phyloP scores from a whole-genome alignment of 1,139 yeast species.

The Taphrina deformans region DNA sequence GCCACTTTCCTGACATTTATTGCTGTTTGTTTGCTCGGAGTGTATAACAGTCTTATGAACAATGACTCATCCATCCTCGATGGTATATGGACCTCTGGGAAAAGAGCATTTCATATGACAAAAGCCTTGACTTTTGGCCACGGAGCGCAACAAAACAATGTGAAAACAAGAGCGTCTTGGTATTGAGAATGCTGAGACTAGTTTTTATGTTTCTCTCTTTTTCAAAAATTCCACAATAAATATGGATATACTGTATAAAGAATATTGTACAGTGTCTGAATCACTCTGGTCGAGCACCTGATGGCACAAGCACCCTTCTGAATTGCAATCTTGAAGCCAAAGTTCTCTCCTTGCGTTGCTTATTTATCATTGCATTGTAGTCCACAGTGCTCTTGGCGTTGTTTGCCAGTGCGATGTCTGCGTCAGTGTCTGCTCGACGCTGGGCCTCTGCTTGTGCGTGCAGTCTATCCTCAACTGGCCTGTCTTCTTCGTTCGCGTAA shows the following conservation, averaged over 20 bases:
- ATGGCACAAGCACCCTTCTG: neutral
- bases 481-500: slow-evolving; percentile 37
- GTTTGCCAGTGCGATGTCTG: neutral
- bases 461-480: slow-evolving; percentile 12
- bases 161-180: no score
- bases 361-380: slow-evolving; percentile 20
- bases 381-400: slow-evolving; percentile 15
- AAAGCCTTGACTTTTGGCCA: neutral
- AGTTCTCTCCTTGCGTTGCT: neutral
- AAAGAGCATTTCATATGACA: neutral
- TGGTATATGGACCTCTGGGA: neutral
- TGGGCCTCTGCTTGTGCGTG: slow-evolving; percentile 16
- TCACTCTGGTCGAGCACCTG: neutral
- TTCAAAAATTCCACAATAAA: neutral
- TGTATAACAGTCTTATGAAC: slow-evolving; percentile 9
- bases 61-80: slow-evolving; percentile 1
- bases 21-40: slow-evolving; percentile 7
- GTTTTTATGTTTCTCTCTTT: neutral
- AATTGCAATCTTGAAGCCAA: neutral
- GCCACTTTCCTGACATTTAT: neutral
- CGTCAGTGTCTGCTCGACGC: slow-evolving; percentile 8
- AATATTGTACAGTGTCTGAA: neutral
- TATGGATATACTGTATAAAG: neutral
- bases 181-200: neutral
- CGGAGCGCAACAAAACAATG: no score